Percentiles rank a stretch among this genome's conserved stretches.
phyloP scores from a whole-genome alignment of 2,329 filamentous ascomycete species.

The Myriosclerotinia curreyana region DNA sequence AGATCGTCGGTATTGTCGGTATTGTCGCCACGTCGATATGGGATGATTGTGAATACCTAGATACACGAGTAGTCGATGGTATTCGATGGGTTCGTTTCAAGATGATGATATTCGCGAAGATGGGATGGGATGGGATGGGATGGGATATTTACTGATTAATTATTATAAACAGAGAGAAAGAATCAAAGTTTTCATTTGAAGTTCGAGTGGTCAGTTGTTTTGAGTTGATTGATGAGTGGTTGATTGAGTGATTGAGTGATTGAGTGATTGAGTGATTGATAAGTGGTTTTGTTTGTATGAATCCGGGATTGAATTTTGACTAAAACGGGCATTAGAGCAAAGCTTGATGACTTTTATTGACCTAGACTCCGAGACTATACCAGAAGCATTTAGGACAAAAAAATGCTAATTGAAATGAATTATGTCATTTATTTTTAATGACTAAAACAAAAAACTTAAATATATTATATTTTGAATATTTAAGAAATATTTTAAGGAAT shows the following conservation, averaged over 20 bases:
- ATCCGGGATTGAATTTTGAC: slow-evolving; percentile 3
- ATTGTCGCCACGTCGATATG: slow-evolving; percentile 15
- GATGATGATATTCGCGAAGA: not conserved
- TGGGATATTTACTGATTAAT: not conserved
- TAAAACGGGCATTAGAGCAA: slow-evolving; percentile 9
- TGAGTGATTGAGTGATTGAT: no score
- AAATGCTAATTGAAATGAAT: not conserved
- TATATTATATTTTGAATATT: not conserved
- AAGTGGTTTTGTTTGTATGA: slow-evolving; percentile 8
- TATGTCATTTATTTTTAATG: not conserved
- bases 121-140: not conserved
- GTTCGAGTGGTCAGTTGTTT: no score
- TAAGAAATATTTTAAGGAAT: not conserved
- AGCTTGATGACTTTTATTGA: slow-evolving; percentile 7
- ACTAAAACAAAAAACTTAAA: not conserved
- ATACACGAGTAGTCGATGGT: not conserved
- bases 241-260: no score
- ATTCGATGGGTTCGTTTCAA: not conserved
- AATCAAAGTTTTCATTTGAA: no score
- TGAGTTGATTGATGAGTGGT: no score
- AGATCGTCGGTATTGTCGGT: not conserved
- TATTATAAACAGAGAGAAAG: not conserved
- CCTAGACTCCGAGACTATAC: slow-evolving; percentile 1
- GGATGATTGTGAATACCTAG: not conserved
- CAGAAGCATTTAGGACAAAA: slow-evolving; percentile 8